phyloP scores from a whole-genome alignment of 2,329 filamentous ascomycete genomes.

The Colletotrichum musicola region DNA sequence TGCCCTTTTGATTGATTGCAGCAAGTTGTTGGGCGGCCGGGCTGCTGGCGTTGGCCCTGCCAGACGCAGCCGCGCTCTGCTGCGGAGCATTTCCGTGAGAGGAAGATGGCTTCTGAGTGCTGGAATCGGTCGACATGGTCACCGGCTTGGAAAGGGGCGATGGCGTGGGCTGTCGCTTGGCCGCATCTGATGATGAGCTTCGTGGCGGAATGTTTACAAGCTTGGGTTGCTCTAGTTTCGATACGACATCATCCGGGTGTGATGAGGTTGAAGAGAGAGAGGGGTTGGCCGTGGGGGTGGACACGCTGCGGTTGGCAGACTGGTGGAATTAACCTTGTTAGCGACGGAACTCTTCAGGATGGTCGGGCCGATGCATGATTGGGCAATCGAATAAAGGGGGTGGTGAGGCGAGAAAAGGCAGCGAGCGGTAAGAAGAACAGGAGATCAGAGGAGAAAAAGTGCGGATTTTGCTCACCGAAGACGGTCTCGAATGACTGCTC shows the following conservation, averaged over 20 bases:
- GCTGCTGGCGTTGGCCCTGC: slow-evolving; percentile 62
- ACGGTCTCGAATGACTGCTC: slow-evolving; percentile 71
- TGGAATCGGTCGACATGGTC: slow-evolving; percentile 69
- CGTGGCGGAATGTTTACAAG: slow-evolving; percentile 71
- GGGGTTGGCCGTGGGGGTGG: slow-evolving; percentile 66
- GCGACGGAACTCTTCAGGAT: slow-evolving; percentile 53
- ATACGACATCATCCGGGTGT: slow-evolving; percentile 58
- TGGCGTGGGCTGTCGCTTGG: slow-evolving; percentile 74
- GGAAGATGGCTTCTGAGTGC: slow-evolving; percentile 56
- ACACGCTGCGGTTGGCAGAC: slow-evolving; percentile 71
- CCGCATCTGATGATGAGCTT: slow-evolving; percentile 74
- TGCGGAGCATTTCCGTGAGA: slow-evolving; percentile 48
- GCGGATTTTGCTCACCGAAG: slow-evolving; percentile 70
- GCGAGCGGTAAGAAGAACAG: slow-evolving; percentile 24
- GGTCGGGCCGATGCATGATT: slow-evolving; percentile 53
- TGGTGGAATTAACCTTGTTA: slow-evolving; percentile 63
- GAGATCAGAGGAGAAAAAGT: slow-evolving; percentile 16
- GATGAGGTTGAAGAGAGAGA: slow-evolving; percentile 64
- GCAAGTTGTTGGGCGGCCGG: slow-evolving; percentile 87
- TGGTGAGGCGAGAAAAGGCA: slow-evolving; percentile 19
- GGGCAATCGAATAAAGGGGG: slow-evolving; percentile 50
- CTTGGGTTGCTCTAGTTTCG: slow-evolving; percentile 67
- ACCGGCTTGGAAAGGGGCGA: slow-evolving; percentile 81
- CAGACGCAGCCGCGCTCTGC: slow-evolving; percentile 45
- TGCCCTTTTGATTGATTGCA: slow-evolving; percentile 86